A percentile compares a stretch with the other conserved stretches of the same genome.
phyloP scores from a whole-genome alignment of 371 early-diverging fungal genomes.

The Mucor irregularis region DNA sequence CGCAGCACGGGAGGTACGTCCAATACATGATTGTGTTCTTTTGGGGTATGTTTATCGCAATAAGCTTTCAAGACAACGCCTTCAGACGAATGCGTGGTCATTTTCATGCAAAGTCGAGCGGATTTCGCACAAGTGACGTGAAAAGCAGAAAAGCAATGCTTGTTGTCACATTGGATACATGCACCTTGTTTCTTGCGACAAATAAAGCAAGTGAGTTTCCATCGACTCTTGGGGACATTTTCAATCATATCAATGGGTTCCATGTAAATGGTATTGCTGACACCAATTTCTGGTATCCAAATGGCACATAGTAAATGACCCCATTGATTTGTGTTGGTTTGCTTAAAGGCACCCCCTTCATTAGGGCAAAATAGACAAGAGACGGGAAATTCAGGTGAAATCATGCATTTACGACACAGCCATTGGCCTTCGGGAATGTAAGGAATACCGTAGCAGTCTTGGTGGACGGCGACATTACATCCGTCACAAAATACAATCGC shows the following conservation, averaged over 20 bases:
- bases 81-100: constrained; percentile 54
- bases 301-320: constrained; percentile 94
- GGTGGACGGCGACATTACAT: constrained; percentile 98
- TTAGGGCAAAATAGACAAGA: constrained; percentile 93
- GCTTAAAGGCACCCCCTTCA: constrained; percentile 96
- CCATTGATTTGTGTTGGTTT: constrained; percentile 92
- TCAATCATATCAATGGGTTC: constrained; percentile 95
- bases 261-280: constrained; percentile 92
- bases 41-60: constrained; percentile 86
- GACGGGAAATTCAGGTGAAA: constrained; percentile 89
- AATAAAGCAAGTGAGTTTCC: constrained; percentile 86
- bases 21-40: constrained; percentile 40
- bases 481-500: constrained; percentile 99
- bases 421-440: constrained; percentile 99
- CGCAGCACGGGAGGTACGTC: not conserved
- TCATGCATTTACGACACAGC: constrained; percentile 98
- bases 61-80: constrained; percentile 70
- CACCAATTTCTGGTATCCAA: constrained; percentile 93
- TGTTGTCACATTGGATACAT: constrained; percentile 92
- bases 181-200: constrained; percentile 87
- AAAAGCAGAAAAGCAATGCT: constrained; percentile 87
- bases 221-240: constrained; percentile 86
- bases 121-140: constrained; percentile 94
- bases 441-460: constrained; percentile 99
- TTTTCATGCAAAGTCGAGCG: constrained; percentile 86